phyloP scores from a whole-genome alignment of 2,329 filamentous ascomycete species.

The Pleurostoma richardsiae region DNA sequence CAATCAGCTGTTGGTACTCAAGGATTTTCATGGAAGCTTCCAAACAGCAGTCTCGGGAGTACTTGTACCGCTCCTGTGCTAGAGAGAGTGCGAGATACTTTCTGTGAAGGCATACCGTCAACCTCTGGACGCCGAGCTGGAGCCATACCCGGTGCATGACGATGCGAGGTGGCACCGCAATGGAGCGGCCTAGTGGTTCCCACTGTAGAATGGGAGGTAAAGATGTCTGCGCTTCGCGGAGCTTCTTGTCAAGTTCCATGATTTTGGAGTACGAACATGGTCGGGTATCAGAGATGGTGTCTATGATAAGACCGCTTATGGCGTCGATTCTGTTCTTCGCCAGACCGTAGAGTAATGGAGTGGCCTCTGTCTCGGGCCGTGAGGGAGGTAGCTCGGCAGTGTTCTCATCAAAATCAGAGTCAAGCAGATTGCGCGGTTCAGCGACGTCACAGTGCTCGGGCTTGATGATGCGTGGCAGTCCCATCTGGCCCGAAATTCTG shows the following conservation, averaged over 20 bases:
- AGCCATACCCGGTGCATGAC: conserved; percentile 47
- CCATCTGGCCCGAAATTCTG: conserved; percentile 33
- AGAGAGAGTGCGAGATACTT: conserved; percentile 34
- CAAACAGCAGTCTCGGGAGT: conserved; percentile 39
- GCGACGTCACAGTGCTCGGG: conserved; percentile 31
- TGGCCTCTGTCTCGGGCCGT: conserved; percentile 22
- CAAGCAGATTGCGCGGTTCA: conserved; percentile 35
- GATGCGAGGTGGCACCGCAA: conserved; percentile 40
- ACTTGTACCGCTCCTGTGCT: conserved; percentile 20
- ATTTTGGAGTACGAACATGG: conserved; percentile 14
- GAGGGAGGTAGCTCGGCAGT: conserved; percentile 29
- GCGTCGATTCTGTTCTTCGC: conserved; percentile 13
- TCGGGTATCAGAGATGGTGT: conserved; percentile 11
- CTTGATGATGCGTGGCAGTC: conserved; percentile 34
- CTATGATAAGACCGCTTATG: conserved; percentile 10
- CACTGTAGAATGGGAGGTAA: conserved; percentile 12
- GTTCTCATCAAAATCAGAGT: conserved; percentile 31
- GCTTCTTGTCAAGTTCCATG: conserved; percentile 12
- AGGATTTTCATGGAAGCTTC: conserved; percentile 41
- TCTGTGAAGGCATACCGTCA: conserved; percentile 47
- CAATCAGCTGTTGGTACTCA: conserved; percentile 41
- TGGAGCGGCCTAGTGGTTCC: conserved; percentile 20
- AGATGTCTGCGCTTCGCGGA: conserved; percentile 7
- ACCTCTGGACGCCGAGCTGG: conserved; percentile 44
- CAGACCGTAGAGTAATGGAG: conserved; percentile 15